phyloP scores from a whole-genome alignment of 345 rosid species.

The Salix koriyanagi region DNA sequence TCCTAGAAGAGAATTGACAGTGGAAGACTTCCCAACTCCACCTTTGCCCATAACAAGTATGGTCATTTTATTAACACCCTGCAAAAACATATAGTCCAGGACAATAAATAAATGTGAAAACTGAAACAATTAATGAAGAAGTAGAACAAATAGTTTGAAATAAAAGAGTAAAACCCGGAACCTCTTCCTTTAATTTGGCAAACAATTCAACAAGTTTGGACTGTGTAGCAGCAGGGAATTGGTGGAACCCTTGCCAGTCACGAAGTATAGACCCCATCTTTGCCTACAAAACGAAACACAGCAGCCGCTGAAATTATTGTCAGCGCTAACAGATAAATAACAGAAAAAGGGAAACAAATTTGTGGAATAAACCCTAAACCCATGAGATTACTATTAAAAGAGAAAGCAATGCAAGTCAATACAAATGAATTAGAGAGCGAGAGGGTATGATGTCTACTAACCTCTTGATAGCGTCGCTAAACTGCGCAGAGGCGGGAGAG shows the following conservation, averaged over 20 bases:
- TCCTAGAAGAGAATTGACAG: conserved; percentile 74
- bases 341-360: background rate
- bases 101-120: background rate
- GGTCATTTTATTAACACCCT: conserved; percentile 65
- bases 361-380: conserved; percentile 23
- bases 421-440: background rate
- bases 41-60: conserved; percentile 89
- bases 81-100: conserved; percentile 11
- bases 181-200: conserved; percentile 74
- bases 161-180: conserved; percentile 7
- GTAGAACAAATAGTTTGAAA: background rate
- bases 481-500: background rate
- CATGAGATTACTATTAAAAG: background rate
- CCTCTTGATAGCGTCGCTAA: background rate
- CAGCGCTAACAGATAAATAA: background rate
- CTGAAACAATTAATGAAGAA: background rate
- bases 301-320: background rate
- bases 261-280: conserved; percentile 35
- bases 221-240: conserved; percentile 77
- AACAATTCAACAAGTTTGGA: conserved; percentile 63
- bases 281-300: background rate
- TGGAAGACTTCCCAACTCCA: conserved; percentile 86
- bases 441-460: background rate
- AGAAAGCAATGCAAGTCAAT: background rate
- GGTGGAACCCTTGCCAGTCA: conserved; percentile 78